Base-by-base conservation (phyloP, 169 alveolate species). In the Eimeria tenella region DNA sequence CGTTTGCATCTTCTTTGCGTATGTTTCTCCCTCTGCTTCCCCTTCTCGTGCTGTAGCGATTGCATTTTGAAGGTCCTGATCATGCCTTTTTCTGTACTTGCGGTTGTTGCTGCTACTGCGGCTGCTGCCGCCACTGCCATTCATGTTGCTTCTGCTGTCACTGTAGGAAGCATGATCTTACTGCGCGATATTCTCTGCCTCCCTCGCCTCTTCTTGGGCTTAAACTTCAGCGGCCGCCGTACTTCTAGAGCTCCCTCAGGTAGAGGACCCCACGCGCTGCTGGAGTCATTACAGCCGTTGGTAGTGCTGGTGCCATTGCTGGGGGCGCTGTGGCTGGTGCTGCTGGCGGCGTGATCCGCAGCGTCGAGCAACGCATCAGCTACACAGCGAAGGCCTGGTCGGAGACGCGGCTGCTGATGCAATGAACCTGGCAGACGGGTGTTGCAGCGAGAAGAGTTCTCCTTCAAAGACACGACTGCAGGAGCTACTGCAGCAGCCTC, bases 151-250 rank as follows among this genome's bases (percentile, higher is more conserved):
- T 15, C 77, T 68, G 49, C 4, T 68, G 77, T 68, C n/a, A 8
- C 77, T 68, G 77, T n/a, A 8, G 11, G 49, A 31, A 68, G 77
- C 77, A 13, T 11, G 42, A 13, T 7, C 86, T 49, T 17, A 75
- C 86, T 75, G 23, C 86, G 60, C 49, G 86, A 11, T 17, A 75
- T 8, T 19, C 86, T 58, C 23, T 75, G 60, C 63, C 86, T 75
- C 21, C 86, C 86, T 21, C 52, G 86, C 23, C 63, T 75, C 58
- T 75, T 75, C 0, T 6, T 17, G 49, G 63, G 86, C 58, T 75
- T 75, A 50, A 75, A 75, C 58, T 25, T 25, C 63, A 9, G 50
- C 60, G 86, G 86, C 86, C 86, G 25, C 8, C 49, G 31, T 15
- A 75, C 86, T 42, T 75, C 86, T 62, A 75, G 63, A 15, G 63